These are phyloP conservation scores for Ogataea ramenticola DNA, from an alignment of 805 yeast genomes.

Conservation along the genomic window DNA sequence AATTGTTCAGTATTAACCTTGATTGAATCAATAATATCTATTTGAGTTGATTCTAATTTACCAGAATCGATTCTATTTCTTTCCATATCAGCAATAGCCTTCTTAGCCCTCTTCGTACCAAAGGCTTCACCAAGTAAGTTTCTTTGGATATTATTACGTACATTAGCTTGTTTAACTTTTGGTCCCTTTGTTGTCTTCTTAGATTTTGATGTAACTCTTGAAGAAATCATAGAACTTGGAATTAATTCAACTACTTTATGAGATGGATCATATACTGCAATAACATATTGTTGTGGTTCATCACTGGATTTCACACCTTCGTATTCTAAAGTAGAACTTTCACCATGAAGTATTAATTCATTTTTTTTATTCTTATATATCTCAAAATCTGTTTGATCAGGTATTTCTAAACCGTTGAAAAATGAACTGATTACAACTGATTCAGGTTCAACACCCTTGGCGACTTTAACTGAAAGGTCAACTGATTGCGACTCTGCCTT, in stretches of 20 bases:
- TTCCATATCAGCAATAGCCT: constrained; percentile 74
- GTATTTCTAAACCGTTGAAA: constrained; percentile 67
- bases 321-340: constrained; percentile 64
- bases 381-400: constrained; percentile 52
- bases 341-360: constrained; percentile 54
- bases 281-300: constrained; percentile 45
- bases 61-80: constrained; percentile 84
- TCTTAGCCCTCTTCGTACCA: constrained; percentile 95
- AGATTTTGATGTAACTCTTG: constrained; percentile 56
- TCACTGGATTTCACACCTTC: constrained; percentile 44
- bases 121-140: constrained; percentile 89
- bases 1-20: constrained; percentile 59
- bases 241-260: constrained; percentile 56
- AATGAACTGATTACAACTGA: constrained; percentile 53
- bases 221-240: constrained; percentile 52
- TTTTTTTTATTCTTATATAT: constrained; percentile 45
- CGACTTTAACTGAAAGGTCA: constrained; percentile 19
- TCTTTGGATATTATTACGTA: constrained; percentile 52
- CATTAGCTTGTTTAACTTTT: constrained; percentile 45
- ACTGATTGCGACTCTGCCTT: constrained; percentile 27
- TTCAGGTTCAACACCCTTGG: constrained; percentile 32
- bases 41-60: constrained; percentile 57
- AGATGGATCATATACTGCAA: constrained; percentile 74
- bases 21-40: constrained; percentile 78
- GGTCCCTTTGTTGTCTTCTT: constrained; percentile 56